These are phyloP conservation scores for Polyporus tsugae DNA, from an alignment of 1,284 basidiomycete genomes.

Conservation along the genomic window DNA sequence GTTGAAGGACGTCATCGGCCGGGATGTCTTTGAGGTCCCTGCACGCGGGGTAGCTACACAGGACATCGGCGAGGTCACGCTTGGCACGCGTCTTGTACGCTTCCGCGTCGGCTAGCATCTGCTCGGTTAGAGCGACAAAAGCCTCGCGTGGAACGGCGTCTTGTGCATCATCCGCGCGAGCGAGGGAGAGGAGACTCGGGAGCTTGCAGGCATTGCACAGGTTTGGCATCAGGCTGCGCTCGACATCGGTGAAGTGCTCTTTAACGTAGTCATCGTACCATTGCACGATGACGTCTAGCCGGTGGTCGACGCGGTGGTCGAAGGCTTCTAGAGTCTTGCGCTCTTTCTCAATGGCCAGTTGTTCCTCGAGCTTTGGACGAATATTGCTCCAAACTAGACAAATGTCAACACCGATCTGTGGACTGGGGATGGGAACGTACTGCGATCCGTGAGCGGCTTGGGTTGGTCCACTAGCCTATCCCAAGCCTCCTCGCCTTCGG, in stretches of 20 bases:
- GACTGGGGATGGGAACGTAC: slow-evolving; percentile 2
- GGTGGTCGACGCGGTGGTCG: neutral
- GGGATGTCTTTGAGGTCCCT: slow-evolving; percentile 2
- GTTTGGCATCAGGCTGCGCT: slow-evolving; percentile 17
- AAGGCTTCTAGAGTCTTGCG: neutral
- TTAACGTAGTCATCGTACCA: slow-evolving; percentile 6
- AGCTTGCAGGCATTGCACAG: slow-evolving; percentile 3
- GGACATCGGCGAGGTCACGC: neutral
- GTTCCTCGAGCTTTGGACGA: slow-evolving; percentile 20
- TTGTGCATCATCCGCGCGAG: slow-evolving; percentile 7
- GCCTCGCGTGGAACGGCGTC: slow-evolving; percentile 7
- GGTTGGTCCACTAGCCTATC: neutral
- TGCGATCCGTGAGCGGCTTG: slow-evolving; percentile 13
- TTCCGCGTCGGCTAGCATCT: slow-evolving; percentile 12
- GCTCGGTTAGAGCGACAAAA: neutral
- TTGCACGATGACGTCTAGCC: neutral
- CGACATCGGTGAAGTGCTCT: neutral
- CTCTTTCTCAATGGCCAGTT: slow-evolving; percentile 5
- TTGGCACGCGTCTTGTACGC: slow-evolving; percentile 11
- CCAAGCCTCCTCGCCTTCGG: neutral
- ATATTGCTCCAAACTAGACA: slow-evolving; percentile 20
- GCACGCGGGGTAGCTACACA: neutral
- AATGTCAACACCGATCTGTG: neutral
- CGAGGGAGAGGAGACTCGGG: slow-evolving; percentile 14
- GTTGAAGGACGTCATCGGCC: slow-evolving; percentile 11